Base-by-base conservation (phyloP, 1,284 basidiomycete genomes). In the Cystobasidiaceae sp. region DNA sequence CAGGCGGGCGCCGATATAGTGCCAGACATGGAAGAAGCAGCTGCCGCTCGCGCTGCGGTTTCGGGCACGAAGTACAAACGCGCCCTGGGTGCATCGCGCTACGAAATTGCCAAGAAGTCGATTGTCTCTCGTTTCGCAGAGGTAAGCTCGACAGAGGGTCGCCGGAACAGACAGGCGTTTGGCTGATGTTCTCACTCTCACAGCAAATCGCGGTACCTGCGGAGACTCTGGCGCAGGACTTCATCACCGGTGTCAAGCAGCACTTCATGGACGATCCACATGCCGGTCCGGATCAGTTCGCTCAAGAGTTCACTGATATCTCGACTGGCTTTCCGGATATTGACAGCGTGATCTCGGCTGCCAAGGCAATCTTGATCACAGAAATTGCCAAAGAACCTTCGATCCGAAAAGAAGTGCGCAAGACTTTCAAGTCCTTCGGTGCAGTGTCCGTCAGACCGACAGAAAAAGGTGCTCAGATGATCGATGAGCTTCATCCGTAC, bases 371-470 rank as follows among this genome's bases (percentile, higher is more conserved):
- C 67, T 79, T 97, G 39, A 84, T 88, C 11, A 90, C 88, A 1
- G 96, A 99, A 77, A 83, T 98, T 21, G 89, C 91, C 25, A 92
- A 89, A 73, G 93, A 99, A 75, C 96, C 94, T 8, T 80, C 92
- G 19, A 82, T 99, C 48, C 84, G 91, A 60, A 85, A 87, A 69
- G 83, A 87, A 69, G 85, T 92, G 43, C 85, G 94, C 57, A 82
- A 86, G 56, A 77, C 85, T 28, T 93, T 94, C 80, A 86, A 85
- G 73, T 80, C 82, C 7, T 83, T 87, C 69, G 93, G 89, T 4
- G 79, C 84, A n/a, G 81, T 98, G 33, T 87, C 87, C 28, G 86
- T 94, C 15, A 81, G 84, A 46, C 93, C 94, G 0, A 98, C 96
- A 0, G 93, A 97, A 57, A 85, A 87, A 58, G 96, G 96, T 19